phyloP scores from a whole-genome alignment of 192 early-diverging fungal genomes.

The Fimicolochytrium jonesii region DNA sequence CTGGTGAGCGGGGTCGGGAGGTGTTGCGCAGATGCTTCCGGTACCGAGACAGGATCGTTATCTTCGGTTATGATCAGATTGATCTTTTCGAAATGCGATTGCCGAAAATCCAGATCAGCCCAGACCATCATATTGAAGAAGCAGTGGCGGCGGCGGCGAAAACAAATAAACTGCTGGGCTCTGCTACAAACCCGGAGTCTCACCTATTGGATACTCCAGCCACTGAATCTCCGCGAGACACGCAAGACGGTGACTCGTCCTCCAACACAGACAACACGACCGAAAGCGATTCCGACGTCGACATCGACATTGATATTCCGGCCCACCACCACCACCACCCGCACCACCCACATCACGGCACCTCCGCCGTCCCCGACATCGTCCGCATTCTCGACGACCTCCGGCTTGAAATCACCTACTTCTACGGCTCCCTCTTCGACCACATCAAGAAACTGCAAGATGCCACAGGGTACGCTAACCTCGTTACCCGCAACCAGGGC shows the following conservation, averaged over 20 bases:
- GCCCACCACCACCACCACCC: too few relatives aligned
- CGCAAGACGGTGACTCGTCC: too few relatives aligned
- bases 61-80: conserved; percentile 28
- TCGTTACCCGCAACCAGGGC: neutral
- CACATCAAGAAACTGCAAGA: conserved; percentile 30
- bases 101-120: conserved; percentile 30
- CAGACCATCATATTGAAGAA: conserved; percentile 11
- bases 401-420: conserved; percentile 36
- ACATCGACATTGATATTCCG: conserved; percentile 2
- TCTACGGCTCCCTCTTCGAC: conserved; percentile 47
- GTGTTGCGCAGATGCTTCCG: conserved; percentile 23
- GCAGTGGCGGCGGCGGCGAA: neutral
- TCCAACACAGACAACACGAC: too few relatives aligned
- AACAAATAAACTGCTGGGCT: too few relatives aligned
- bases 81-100: conserved; percentile 39
- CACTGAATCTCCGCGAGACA: neutral
- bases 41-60: neutral
- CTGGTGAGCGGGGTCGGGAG: too few relatives aligned
- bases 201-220: conserved; percentile 16
- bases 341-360: too few relatives aligned
- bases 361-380: conserved; percentile 18
- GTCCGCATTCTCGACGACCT: conserved; percentile 9
- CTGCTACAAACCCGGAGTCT: too few relatives aligned
- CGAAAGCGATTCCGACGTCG: conserved; percentile 7
- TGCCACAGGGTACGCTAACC: conserved; percentile 13